Evolutionary conservation across 495 filamentous ascomycete species (phyloP).

Genomic region (Darksidea phi): DNA sequence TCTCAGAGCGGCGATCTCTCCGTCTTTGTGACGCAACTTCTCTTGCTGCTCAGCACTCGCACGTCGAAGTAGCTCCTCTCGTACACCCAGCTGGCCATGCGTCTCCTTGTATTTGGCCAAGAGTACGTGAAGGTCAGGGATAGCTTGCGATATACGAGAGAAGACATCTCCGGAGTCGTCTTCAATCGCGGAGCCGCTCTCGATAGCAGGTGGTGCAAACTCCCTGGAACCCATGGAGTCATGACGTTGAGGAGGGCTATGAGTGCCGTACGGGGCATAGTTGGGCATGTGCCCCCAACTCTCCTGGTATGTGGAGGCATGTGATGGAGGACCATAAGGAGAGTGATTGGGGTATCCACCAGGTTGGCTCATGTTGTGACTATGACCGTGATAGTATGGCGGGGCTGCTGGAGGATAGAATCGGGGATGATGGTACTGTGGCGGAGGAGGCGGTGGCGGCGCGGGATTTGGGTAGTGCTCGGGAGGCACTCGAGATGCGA

Average conservation of each 20-base stretch:
- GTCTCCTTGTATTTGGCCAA: constrained; percentile 36
- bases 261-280: constrained; percentile 24
- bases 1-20: constrained; percentile 33
- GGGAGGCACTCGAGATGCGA: constrained; percentile 25
- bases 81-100: constrained; percentile 33
- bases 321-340: constrained; percentile 30
- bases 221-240: constrained; percentile 34
- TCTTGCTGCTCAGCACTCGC: constrained; percentile 34
- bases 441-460: constrained; percentile 19
- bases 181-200: constrained; percentile 26
- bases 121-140: constrained; percentile 38
- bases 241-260: constrained; percentile 31
- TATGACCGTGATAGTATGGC: constrained; percentile 27
- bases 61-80: constrained; percentile 33
- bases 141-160: constrained; percentile 33
- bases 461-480: constrained; percentile 31
- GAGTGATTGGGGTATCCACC: constrained; percentile 15
- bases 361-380: constrained; percentile 27
- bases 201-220: constrained; percentile 10
- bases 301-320: constrained; percentile 32
- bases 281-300: constrained; percentile 17
- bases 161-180: constrained; percentile 32
- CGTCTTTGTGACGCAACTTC: constrained; percentile 34
- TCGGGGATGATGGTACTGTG: constrained; percentile 27
- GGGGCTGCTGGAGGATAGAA: constrained; percentile 30